Evolutionary conservation across 1,139 yeast genomes (phyloP).

Genomic region (Meyerozyma sp.): DNA sequence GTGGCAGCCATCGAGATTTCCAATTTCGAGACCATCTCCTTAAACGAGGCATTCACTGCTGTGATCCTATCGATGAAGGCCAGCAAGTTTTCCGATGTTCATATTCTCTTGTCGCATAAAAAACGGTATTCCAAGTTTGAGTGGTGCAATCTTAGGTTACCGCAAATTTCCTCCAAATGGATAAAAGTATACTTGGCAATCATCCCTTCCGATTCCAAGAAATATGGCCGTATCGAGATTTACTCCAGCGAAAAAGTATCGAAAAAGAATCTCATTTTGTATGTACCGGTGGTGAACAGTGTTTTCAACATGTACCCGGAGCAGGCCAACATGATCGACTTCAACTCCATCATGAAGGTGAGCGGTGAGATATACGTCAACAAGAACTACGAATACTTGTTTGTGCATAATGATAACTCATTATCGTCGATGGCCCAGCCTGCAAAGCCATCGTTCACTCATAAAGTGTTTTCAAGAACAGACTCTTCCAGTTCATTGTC

Average conservation of each 20-base stretch:
- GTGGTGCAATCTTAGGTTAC: constrained; percentile 54
- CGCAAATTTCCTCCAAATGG: constrained; percentile 54
- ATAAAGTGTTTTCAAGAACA: constrained; percentile 7
- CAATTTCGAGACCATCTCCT: constrained; percentile 44
- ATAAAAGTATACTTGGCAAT: constrained; percentile 44
- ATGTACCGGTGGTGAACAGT: constrained; percentile 36
- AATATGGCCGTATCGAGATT: constrained; percentile 45
- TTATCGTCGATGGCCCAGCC: background rate
- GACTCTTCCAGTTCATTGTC: constrained; percentile 8
- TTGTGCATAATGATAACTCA: constrained; percentile 6
- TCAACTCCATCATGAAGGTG: constrained; percentile 47
- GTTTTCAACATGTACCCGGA: constrained; percentile 53
- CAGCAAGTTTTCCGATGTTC: constrained; percentile 47
- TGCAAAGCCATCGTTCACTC: constrained; percentile 2
- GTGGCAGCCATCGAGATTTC: constrained; percentile 42
- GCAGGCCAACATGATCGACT: constrained; percentile 46
- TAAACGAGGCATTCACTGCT: constrained; percentile 55
- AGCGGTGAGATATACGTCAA: constrained; percentile 47
- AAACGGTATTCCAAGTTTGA: constrained; percentile 43
- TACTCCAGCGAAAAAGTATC: constrained; percentile 36
- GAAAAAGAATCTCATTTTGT: constrained; percentile 43
- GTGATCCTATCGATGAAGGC: constrained; percentile 53
- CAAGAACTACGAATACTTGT: constrained; percentile 29
- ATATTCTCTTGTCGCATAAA: constrained; percentile 43
- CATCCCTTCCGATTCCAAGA: constrained; percentile 35